A percentile compares a stretch with the other conserved stretches of the same genome.
These are phyloP conservation scores for Clitoria ternatea DNA, from an alignment of 306 rosid genomes.

Conservation along the genomic window DNA sequence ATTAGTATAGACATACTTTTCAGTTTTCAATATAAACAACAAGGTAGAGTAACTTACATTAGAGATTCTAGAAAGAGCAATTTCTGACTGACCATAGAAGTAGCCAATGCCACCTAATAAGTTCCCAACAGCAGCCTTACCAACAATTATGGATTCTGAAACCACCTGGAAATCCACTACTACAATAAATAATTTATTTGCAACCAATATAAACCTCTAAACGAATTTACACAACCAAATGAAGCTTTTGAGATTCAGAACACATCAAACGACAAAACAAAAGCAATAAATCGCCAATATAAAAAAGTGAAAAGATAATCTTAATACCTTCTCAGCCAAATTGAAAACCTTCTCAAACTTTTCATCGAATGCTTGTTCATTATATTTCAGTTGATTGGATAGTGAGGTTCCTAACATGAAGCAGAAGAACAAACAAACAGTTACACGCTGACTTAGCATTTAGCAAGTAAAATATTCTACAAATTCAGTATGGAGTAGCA, in stretches of 20 bases:
- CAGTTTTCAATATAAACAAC: conserved; percentile 10
- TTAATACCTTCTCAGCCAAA: conserved; percentile 57
- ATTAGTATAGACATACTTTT: not conserved
- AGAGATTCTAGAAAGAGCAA: conserved; percentile 42
- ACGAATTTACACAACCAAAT: not conserved
- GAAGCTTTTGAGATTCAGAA: conserved; percentile 14
- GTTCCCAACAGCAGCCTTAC: conserved; percentile 83
- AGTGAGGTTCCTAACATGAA: conserved; percentile 56
- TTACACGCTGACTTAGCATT: conserved; percentile 10
- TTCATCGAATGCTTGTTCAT: conserved; percentile 68
- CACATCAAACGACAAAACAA: conserved; percentile 1
- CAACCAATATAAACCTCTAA: conserved; percentile 19
- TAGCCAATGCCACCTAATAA: conserved; percentile 90
- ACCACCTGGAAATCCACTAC: conserved; percentile 58
- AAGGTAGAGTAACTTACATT: conserved; percentile 47
- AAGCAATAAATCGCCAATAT: not conserved
- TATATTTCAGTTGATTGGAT: conserved; percentile 62
- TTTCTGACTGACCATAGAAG: conserved; percentile 86
- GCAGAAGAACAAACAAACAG: conserved; percentile 14
- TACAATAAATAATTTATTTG: conserved; percentile 30
- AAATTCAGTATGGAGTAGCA: no score
- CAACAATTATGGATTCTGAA: conserved; percentile 61
- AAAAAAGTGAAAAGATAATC: not conserved
- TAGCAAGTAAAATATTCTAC: no score
- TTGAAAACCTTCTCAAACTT: conserved; percentile 63